Base-by-base conservation (phyloP, 768 basidiomycete species). In the Termitomyces sp. region DNA sequence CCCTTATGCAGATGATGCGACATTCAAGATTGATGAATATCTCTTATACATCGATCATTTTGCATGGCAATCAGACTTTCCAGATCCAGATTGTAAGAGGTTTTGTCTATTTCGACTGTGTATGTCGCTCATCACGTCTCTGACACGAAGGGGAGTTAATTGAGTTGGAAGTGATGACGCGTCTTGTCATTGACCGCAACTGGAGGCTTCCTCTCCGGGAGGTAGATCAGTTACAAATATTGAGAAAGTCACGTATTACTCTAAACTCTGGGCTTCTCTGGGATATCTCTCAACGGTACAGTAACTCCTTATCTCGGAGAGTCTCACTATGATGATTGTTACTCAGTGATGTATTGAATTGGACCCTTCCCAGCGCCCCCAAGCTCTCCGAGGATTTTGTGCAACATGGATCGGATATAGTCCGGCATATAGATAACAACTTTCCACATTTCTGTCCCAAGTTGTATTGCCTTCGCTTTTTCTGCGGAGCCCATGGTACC, bases 41-140 rank as follows among this genome's bases (percentile, higher is more conserved):
- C 60, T 78, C 3, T 21, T 26, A 0, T 19, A 7, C 0, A 75
- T 74, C 55, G 38, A 60, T 0, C 8, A 2, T 0, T 74, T 76
- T 47, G 53, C 58, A 1, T 64, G 60, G 82, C 74, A 76, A 54
- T 59, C 55, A 0, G 69, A 75, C 42, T 69, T 74, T 45, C 61
- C 54, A 5, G 77, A 83, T 64, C 80, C 81, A 0, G 82, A 84
- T 53, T 58, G 82, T 83, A 53, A 70, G 78, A 65, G 1, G 2
- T 45, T 46, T 35, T 53, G 32, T 42, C 15, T 35, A 1, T 19
- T 19, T 44, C 26, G 21, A 42, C 0, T n/a, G 7, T 30, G 30
- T n/a, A n/a, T 52, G 12, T 34, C 32, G 21, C 49, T 43, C 42
- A 30, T 24, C 24, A 41, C 17, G 35, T 28, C 28, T 42, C 12